Evolutionary conservation across 2,329 filamentous ascomycete species (phyloP), one percentile per base, ranked within the genome.

Genomic region (Aspergillus quadricinctus): DNA sequence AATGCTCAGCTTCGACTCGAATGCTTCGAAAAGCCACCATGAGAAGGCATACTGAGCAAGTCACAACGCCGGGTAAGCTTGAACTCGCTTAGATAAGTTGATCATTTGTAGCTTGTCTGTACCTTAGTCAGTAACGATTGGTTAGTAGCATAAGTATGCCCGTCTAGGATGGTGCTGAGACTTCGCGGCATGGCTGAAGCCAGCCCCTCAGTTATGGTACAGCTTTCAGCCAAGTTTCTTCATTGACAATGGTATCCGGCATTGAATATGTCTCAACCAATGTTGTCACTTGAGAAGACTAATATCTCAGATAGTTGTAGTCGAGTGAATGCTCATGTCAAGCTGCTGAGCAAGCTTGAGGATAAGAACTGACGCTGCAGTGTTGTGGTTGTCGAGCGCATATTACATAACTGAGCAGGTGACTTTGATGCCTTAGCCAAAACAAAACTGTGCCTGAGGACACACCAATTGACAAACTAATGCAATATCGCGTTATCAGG

Each of bases 321-420:
- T 21, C 50, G 52, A 49, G 60, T 57, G 49, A 58, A 56, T 41
- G 59, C 21, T 56, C 57, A 31, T 53, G 19, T 23, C 53, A 41
- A 50, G 41, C 53, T 53, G 46, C 53, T 45, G 25, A 52, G 48
- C 53, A 52, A 50, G 54, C 41, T 41, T 52, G 53, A 57, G 52
- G 56, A 54, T 57, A 49, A 49, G 49, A 57, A 54, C 49, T 56
- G 51, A 52, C 41, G 52, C 53, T 54, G 57, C 54, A 59, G 61
- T 52, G 54, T 61, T 51, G 56, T 57, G 53, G 58, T 60, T 57
- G 51, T 51, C 55, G 37, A n/a, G 35, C 48, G 17, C 27, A 50
- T 23, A 46, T 64, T 63, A 64, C 57, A 43, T 65, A 61, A 65
- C 40, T 56, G 46, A 46, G 2, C 57, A 61, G 58, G 48, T 58